Evolutionary conservation across 306 rosid species (phyloP), one percentile per base, ranked within the genome.

Genomic region (Crotalaria pallida): DNA sequence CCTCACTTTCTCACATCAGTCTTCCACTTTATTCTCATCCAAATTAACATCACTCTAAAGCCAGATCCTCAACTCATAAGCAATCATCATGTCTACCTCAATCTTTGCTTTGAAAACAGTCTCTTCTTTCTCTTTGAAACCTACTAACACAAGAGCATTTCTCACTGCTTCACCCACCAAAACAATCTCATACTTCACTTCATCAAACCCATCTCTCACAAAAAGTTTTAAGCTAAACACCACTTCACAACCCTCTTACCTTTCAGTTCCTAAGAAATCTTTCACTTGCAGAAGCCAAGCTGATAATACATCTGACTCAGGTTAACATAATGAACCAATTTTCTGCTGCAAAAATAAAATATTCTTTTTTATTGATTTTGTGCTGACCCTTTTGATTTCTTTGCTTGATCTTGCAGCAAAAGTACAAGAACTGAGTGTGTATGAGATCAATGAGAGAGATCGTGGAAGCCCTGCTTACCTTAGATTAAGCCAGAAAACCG

Each of bases 391-490:
- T 76, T 59, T 76, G 62, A 17, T 40, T 48, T 82, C 3, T 74
- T n/a, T 57, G 67, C 22, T 56, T 65, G 55, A 36, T 77, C 66
- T 73, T 11, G 82, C 71, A 90, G 96, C n/a, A 1, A 67, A 76
- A 67, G 94, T 86, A 5, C 94, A 86, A 58, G 89, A 88, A 61
- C 68, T 90, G 17, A 9, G 53, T 33, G 88, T 86, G 3, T 90
- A 90, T 58, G 94, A 86, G 82, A 85, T 88, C 72, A 90, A 90
- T 33, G 92, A 88, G 76, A 44, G 83, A 8, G 88, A 90, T 73
- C 92, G 90, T 23, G 84, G 86, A 55, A 90, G 94, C 61, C 92
- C 89, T 45, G 89, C 84, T 4, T 88, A 82, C 38, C 89, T 90
- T 18, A 58, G 82, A 15, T 71, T 90, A 21, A 90, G 94, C 71